Base-by-base conservation (phyloP, 2,329 filamentous ascomycete species). In the Apiospora marii region DNA sequence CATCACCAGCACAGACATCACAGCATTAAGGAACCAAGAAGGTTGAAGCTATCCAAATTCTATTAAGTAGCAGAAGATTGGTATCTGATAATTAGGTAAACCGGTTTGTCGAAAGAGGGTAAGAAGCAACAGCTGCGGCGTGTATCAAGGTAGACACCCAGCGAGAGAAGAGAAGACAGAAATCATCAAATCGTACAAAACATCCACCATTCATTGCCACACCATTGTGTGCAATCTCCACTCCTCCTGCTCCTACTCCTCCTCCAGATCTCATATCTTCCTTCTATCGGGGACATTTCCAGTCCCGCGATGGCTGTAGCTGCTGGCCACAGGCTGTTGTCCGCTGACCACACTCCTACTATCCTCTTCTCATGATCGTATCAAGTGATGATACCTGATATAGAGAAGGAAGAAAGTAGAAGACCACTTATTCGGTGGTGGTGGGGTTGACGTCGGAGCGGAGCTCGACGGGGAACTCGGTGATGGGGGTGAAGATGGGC, bases 401-500 rank as follows among this genome's bases (percentile, higher is more conserved):
- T 5, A 41, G 46, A 22, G 46, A 48, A 44, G 43, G 12, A 27
- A 58, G 14, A 10, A 4, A 24, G 69, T 27, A 41, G 53, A 10
- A 44, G 43, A 13, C 41, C 16, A 8, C 41, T 67, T 34, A 46
- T 19, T 49, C 7, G 37, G 24, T n/a, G 19, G 58, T 34, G 10
- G n/a, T 34, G 7, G 19, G 34, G 58, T 64, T 64, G 34, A 64
- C 34, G 22, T 64, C 58, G 8, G 58, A 64, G 58, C 58, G 58
- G 19, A n/a, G 30, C 19, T 34, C 34, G 34, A 64, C 58, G 58
- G 58, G 58, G 58, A 14, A 64, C 30, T 41, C 34, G 34, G 22
- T 41, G 34, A 64, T 64, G 30, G 58, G 58, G 30, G 58, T 64
- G 30, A 41, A 37, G 69, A 71, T 71, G 43, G 69, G 69, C 14